Evolutionary conservation across 805 yeast genomes (phyloP), one percentile per base, ranked within the genome.

Genomic region (Saccharomyces eubayanus): DNA sequence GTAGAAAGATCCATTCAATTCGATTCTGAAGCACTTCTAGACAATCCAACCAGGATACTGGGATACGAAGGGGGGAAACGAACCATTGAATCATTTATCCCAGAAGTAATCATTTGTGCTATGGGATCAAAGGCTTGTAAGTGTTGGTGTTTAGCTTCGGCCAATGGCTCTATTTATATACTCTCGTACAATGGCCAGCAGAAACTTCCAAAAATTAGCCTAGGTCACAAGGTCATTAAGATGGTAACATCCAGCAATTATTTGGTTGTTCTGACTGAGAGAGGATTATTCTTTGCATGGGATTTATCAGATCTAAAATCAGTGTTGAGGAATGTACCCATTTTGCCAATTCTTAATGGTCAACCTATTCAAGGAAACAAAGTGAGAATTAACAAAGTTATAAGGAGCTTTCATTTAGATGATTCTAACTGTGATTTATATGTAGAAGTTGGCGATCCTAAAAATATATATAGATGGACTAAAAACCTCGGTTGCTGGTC

Each of bases 191-290:
- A 57, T n/a, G 76, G 76, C 0, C 65, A 64, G 47, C 62, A 70
- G 21, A 66, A 66, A 53, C 68, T 67, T 41, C 73, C 75, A 2
- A 64, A 75, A 40, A 73, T 75, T 49, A 77, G 75, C 45, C 74
- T 83, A 3, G 79, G 70, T 47, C 75, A 73, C 51, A 77, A 77
- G 36, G 77, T 79, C 40, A 77, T 81, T 49, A 77, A 75, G n/a
- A 52, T 76, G 28, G 68, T 66, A 40, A 63, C 68, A 2, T 60
- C 61, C 27, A 70, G 74, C 9, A 59, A 63, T 14, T 82, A 72
- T 60, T 78, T 84, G 73, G 77, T 78, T 10, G 63, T 82, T 24
- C 74, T 84, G 0, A 81, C 88, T 0, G 83, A 83, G 48, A 72
- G 77, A 30, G 90, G 90, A 0, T 67, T 80, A 0, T 59, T 84